Evolutionary conservation across 1,284 basidiomycete genomes (phyloP).

Genomic region (Melampsora larici-populina): DNA sequence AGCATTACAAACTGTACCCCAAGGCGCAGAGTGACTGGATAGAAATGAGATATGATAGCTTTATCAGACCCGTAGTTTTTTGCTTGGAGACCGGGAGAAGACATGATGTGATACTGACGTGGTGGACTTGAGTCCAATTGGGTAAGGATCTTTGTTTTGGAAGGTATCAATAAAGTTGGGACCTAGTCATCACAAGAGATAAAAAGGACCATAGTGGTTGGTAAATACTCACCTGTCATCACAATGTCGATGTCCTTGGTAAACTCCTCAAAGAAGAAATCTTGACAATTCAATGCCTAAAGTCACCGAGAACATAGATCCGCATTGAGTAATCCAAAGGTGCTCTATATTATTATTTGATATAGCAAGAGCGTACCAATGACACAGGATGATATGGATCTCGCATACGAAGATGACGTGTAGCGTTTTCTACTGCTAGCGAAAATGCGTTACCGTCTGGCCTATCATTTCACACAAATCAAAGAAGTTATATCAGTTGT

Average conservation of each 20-base stretch:
- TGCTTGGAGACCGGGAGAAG: neutral
- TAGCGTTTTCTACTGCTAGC: neutral
- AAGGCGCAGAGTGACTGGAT: neutral
- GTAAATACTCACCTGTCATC: conserved; percentile 19
- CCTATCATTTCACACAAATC: conserved; percentile 1
- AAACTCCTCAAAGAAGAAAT: conserved; percentile 31
- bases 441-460: conserved; percentile 1
- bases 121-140: conserved; percentile 3
- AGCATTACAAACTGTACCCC: neutral
- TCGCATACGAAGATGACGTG: neutral
- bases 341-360: neutral
- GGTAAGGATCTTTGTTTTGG: neutral
- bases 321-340: neutral
- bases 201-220: too few species aligned
- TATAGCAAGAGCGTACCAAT: conserved; percentile 9
- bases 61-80: neutral
- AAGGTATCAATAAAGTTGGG: too few species aligned
- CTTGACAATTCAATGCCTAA: conserved; percentile 35
- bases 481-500: neutral
- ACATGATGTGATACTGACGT: neutral
- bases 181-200: too few species aligned
- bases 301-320: neutral
- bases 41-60: neutral
- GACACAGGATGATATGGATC: conserved; percentile 40
- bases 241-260: conserved; percentile 34